These are phyloP conservation scores for Aureobasidium leucospermi DNA, from an alignment of 2,329 filamentous ascomycete species.

Conservation along the genomic window DNA sequence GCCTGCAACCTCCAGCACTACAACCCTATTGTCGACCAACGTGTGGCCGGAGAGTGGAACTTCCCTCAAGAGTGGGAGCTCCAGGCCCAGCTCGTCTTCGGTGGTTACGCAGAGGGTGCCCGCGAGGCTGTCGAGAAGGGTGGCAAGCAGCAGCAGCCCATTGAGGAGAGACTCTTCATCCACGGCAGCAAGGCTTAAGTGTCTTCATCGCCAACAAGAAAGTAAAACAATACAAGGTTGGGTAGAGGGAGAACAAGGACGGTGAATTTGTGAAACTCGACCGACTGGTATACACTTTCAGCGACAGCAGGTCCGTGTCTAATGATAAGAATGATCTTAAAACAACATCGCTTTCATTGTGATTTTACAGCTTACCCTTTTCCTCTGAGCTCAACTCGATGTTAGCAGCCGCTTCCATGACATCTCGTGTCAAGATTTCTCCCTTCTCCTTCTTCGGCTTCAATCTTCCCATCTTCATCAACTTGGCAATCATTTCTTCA, in stretches of 20 bases:
- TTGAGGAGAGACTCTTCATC: constrained; percentile 13
- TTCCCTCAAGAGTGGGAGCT: constrained; percentile 68
- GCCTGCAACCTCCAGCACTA: constrained; percentile 91
- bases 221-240: neutral
- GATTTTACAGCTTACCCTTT: neutral
- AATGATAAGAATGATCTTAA: neutral
- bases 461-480: constrained; percentile 51
- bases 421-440: constrained; percentile 35
- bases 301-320: neutral
- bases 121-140: constrained; percentile 13
- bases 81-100: constrained; percentile 76
- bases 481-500: constrained; percentile 54
- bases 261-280: no score
- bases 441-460: constrained; percentile 43
- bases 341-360: neutral
- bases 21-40: constrained; percentile 69
- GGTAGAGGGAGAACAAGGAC: no score
- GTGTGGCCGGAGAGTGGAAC: constrained; percentile 62
- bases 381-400: neutral
- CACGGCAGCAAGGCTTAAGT: constrained; percentile 8
- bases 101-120: constrained; percentile 39
- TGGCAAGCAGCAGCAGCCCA: constrained; percentile 15
- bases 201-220: neutral
- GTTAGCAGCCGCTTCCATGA: constrained; percentile 23
- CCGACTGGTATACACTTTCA: neutral